Conservation (phyloP, 163 green algal species). For the Coccomyxa subellipsoidea region DNA sequence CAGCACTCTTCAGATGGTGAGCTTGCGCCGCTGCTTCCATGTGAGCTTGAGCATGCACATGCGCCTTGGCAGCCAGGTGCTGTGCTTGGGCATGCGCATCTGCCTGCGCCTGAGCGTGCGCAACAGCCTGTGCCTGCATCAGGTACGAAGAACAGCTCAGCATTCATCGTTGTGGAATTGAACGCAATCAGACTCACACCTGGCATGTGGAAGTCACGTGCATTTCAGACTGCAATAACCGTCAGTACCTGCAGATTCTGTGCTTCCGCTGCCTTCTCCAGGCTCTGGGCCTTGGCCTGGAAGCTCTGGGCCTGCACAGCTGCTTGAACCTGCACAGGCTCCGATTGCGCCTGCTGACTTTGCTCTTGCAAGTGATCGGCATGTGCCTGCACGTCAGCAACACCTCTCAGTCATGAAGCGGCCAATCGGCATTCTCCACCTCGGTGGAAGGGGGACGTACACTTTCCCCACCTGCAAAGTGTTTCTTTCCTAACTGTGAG, state of each 20-base stretch:
- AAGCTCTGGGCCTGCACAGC: constrained; percentile 34
- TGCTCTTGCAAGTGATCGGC: constrained; percentile 37
- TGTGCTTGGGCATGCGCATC: constrained; percentile 30
- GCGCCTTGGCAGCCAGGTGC: constrained; percentile 25
- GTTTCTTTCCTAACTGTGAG: no score
- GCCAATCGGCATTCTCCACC: no score
- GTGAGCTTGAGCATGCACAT: constrained; percentile 30
- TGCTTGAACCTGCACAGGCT: constrained; percentile 22
- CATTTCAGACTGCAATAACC: no score
- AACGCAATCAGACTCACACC: no score
- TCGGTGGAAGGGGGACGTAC: no score
- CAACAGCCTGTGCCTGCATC: constrained; percentile 29
- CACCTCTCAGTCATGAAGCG: neutral
- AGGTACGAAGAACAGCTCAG: no score
- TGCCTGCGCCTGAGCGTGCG: constrained; percentile 28
- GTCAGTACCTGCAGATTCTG: constrained; percentile 28
- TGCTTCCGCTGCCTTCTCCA: constrained; percentile 32
- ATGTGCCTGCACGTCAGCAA: constrained; percentile 23
- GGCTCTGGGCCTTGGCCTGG: constrained; percentile 27
- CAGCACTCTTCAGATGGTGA: constrained; percentile 19
- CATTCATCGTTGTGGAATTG: no score
- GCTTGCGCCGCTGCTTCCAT: constrained; percentile 19
- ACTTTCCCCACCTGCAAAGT: no score
- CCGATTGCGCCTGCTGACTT: constrained; percentile 27
- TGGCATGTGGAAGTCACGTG: no score